Evolutionary conservation across 2,329 filamentous ascomycete species (phyloP).

Genomic region (Diaporthe sp.): DNA sequence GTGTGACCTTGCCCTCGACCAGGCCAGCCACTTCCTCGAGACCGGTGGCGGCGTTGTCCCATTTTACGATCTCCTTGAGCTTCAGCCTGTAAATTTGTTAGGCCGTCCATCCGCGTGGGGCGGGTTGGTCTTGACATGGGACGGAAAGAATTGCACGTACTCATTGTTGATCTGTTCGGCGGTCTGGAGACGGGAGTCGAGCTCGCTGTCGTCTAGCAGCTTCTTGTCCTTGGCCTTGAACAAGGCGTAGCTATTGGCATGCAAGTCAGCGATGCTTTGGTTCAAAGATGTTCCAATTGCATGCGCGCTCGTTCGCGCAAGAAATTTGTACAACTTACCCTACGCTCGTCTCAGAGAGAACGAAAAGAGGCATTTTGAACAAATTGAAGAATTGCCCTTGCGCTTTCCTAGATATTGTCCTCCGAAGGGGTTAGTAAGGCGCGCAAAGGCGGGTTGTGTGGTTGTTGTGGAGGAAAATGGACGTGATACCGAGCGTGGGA

Average conservation of each 20-base stretch:
- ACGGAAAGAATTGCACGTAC: constrained; percentile 64
- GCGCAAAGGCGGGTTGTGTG: constrained; percentile 34
- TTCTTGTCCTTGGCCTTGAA: constrained; percentile 99
- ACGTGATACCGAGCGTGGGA: constrained; percentile 25
- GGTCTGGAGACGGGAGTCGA: constrained; percentile 79
- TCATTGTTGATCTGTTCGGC: constrained; percentile 89
- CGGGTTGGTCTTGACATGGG: not conserved
- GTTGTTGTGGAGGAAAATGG: constrained; percentile 29
- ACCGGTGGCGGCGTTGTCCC: constrained; percentile 91
- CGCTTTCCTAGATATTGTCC: constrained; percentile 38
- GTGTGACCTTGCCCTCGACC: constrained; percentile 94
- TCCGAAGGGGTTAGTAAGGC: constrained; percentile 43
- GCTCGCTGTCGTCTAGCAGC: constrained; percentile 83
- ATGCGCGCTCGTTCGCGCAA: not conserved
- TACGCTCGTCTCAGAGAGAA: constrained; percentile 93
- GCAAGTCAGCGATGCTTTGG: constrained; percentile 46
- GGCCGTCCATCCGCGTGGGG: constrained; percentile 15
- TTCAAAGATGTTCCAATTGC: not conserved
- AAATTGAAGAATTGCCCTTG: constrained; percentile 39
- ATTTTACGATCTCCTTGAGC: constrained; percentile 97
- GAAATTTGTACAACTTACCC: constrained; percentile 61
- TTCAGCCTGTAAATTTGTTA: constrained; percentile 74
- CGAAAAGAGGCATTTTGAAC: constrained; percentile 85
- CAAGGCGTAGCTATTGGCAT: constrained; percentile 83
- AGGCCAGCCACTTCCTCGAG: constrained; percentile 91